These are phyloP conservation scores for Argentina anserina DNA, from an alignment of 306 rosid genomes.

Conservation along the genomic window DNA sequence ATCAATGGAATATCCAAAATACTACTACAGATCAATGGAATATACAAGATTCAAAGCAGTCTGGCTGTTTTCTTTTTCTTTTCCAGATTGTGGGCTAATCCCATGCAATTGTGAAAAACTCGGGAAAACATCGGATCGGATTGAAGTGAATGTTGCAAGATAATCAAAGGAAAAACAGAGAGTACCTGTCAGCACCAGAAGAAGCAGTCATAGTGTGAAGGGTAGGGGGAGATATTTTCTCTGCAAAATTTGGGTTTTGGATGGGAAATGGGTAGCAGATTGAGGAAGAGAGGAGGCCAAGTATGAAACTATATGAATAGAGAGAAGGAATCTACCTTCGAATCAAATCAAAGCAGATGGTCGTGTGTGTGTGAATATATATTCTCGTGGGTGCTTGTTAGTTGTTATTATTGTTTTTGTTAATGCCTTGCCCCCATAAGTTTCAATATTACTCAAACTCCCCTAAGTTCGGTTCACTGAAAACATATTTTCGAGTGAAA, in stretches of 20 bases:
- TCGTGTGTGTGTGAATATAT: no score
- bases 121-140: conserved; percentile 11
- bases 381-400: no score
- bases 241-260: neutral
- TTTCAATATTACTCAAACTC: no score
- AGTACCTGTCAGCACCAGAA: conserved; percentile 38
- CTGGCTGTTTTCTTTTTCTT: neutral
- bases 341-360: neutral
- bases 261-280: neutral
- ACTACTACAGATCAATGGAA: neutral
- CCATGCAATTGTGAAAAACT: neutral
- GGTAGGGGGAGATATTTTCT: neutral
- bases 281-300: neutral
- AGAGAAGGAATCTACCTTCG: neutral
- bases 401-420: no score
- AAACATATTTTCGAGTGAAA: no score
- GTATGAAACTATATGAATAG: neutral
- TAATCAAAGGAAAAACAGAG: neutral
- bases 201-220: conserved; percentile 49
- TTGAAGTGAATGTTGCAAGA: neutral
- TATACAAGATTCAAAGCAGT: neutral
- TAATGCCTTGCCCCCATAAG: no score
- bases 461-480: no score
- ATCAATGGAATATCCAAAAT: neutral
- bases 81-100: neutral